Evolutionary conservation across 352 stramenopile species (phyloP), one percentile per base, ranked within the genome.

Genomic region (Pythium monospermum): DNA sequence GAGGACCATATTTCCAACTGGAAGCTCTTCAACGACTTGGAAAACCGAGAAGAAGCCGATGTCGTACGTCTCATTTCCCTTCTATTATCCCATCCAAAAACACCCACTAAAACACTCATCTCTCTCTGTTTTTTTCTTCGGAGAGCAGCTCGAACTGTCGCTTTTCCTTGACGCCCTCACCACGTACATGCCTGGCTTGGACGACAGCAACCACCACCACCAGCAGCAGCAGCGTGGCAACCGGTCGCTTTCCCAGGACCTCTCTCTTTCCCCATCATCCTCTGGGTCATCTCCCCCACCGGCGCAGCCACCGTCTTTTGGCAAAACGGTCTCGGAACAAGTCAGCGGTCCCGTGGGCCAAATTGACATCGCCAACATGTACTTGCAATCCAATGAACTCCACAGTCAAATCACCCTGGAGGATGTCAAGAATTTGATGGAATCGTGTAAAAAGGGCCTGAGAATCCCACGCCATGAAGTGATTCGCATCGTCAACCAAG

Each of bases 341-440:
- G 59, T 83, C 32, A n/a, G n/a, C n/a, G n/a, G n/a, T n/a, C n/a
- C n/a, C n/a, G 66, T 87, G 41, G 73, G 76, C 12, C 71, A 69
- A 25, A 93, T 93, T 53, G 76, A 93, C 62, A 93, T 93, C 35
- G 72, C 77, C 49, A 79, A 91, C 51, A 89, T 93, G 77, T 91
- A 93, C 61, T 61, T 83, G 26, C 73, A 87, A 35, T 69, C 63
- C 48, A 49, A 80, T 19, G 71, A 83, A 23, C 51, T 89, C 25
- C 69, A 81, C 40, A 60, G 75, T 2, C 53, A 73, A 27, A 83
- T 94, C 55, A 90, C 83, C 25, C 62, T 83, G 8, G 56, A 83
- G 37, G 76, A 76, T 40, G 83, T 85, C 26, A 64, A 79, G 47
- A 57, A 83, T 19, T 64, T 94, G 30, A 77, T 94, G 45, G 79